Evolutionary conservation across 78 protist species (phyloP), one percentile per base, ranked within the genome.

Genomic region (Dictyostelium firmibasis): DNA sequence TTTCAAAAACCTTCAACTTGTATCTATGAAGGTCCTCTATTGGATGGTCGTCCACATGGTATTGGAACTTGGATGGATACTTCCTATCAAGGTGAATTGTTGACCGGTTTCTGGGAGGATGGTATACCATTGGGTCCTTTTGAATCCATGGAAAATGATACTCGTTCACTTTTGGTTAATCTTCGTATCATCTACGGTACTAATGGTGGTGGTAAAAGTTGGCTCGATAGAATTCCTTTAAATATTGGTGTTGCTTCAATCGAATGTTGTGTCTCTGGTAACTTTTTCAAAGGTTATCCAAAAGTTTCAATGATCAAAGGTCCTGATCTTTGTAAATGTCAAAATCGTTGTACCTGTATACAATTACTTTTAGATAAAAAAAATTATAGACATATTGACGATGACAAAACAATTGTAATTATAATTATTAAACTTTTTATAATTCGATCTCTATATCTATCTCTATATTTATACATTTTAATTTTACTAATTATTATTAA

Each of bases 51-150:
- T 27, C 96, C 96, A n/a, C 87, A 93, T 23, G 96, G 96, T 35
- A 76, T 84, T 18, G 96, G 96, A 23, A 93, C 96, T 18, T 93
- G 96, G 96, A 93, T 93, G 88, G 96, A 93, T 33, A 84, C 96
- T 4, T 44, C 78, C 4, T 93, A 69, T 38, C 96, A 93, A 75
- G 96, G 96, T n/a, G 96, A 93, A 43, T 41, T 82, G 29, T 36
- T 93, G 29, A 33, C 91, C n/a, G 96, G 96, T 31, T 76, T 76
- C 74, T 93, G 96, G 96, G 92, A 93, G n/a, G 35, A 93, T 50
- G 96, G 96, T 87, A 93, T 82, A 10, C 96, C 96, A 20, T 36
- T 93, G 23, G 96, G 96, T 43, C 96, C 96, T 43, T 93, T 93
- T 14, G 96, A 93, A 76, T 44, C 79, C 4, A 85, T 86, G 50